Evolutionary conservation across 139 green algal species (phyloP), one percentile per base, ranked within the genome.

Genomic region (Trebouxia sp.): DNA sequence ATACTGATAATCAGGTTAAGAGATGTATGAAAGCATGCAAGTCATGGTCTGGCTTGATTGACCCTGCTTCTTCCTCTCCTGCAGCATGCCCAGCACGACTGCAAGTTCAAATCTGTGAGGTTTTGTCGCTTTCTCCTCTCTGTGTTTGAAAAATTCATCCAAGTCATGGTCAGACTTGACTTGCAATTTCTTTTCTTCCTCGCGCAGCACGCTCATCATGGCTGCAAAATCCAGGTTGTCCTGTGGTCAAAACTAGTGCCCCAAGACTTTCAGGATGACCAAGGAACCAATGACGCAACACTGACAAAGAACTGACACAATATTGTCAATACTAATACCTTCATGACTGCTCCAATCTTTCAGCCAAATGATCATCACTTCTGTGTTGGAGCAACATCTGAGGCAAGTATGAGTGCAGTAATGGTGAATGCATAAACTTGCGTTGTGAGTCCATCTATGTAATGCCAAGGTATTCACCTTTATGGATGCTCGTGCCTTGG

Each of bases 81-180:
- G n/a, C n/a, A n/a, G n/a, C n/a, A n/a, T n/a, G n/a, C n/a, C n/a
- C n/a, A n/a, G n/a, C n/a, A n/a, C n/a, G n/a, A n/a, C n/a, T n/a
- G n/a, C n/a, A n/a, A n/a, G n/a, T n/a, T n/a, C n/a, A n/a, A n/a
- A n/a, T n/a, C n/a, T n/a, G n/a, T n/a, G n/a, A n/a, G n/a, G n/a
- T n/a, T n/a, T n/a, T n/a, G n/a, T n/a, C n/a, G n/a, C n/a, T n/a
- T n/a, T n/a, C n/a, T n/a, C n/a, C n/a, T n/a, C n/a, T n/a, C n/a
- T n/a, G n/a, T n/a, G n/a, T n/a, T n/a, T n/a, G n/a, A n/a, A n/a
- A n/a, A n/a, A n/a, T n/a, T n/a, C n/a, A n/a, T n/a, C 65, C 32
- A 85, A 41, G 9, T 42, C 39, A 5, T n/a, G 14, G 30, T 86
- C 85, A 26, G 69, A 65, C 65, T 72, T 72, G 39, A 85, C 72